These are phyloP conservation scores for Pseudohyphozyma bogoriensis DNA, from an alignment of 768 basidiomycete species.

Conservation along the genomic window DNA sequence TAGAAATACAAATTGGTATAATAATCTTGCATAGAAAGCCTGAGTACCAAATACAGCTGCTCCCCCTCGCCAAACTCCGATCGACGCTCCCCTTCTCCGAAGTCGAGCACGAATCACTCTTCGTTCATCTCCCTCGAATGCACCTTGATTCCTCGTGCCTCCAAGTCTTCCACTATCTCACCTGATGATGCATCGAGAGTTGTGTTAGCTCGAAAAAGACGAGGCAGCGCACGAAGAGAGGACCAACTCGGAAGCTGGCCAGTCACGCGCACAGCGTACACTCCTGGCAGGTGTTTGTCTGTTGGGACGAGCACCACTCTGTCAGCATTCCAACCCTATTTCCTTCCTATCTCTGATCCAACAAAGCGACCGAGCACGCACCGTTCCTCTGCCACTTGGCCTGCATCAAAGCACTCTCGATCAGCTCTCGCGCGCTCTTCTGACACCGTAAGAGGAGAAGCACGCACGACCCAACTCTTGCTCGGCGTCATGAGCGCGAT, in stretches of 20 bases:
- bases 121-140: slow-evolving; percentile 25
- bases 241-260: slow-evolving; percentile 77
- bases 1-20: too few relatives aligned
- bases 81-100: neutral
- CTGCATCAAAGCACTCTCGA: slow-evolving; percentile 8
- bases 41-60: neutral
- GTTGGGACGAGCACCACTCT: too few relatives aligned
- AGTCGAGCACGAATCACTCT: neutral
- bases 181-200: too few relatives aligned
- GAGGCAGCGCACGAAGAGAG: too few relatives aligned
- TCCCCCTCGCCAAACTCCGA: neutral
- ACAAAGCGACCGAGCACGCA: slow-evolving; percentile 42
- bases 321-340: too few relatives aligned
- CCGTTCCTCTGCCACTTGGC: slow-evolving; percentile 87
- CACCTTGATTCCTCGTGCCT: slow-evolving; percentile 61
- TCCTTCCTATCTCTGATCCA: too few relatives aligned
- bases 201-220: too few relatives aligned
- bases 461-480: slow-evolving; percentile 69
- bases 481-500: slow-evolving; percentile 78
- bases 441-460: too few relatives aligned
- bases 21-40: neutral
- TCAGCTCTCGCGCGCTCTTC: too few relatives aligned
- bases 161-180: slow-evolving; percentile 71
- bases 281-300: slow-evolving; percentile 84
- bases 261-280: slow-evolving; percentile 85